Base-by-base conservation (phyloP, 805 yeast genomes). In the Starmerella roubikii region DNA sequence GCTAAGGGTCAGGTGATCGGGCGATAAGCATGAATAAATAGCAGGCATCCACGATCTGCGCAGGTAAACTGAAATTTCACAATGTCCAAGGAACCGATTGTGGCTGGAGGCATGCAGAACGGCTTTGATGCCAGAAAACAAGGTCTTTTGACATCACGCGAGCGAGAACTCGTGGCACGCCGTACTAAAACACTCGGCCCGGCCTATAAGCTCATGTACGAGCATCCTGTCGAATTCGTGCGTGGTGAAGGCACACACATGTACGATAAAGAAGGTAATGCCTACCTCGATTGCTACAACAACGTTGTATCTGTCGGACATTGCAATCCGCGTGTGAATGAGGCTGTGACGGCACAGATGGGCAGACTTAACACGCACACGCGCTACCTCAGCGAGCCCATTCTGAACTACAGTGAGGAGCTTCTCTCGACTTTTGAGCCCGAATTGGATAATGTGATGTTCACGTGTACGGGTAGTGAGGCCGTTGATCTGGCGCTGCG, bases 131-230 rank as follows among this genome's bases (percentile, higher is more conserved):
- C 35, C n/a, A 9, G 35, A n/a, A 16, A 25, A 2, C 18, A 12
- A 12, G 36, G 34, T 10, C 15, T 25, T 3, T 31, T 41, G n/a
- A 19, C 24, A 13, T 21, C 26, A 10, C 28, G 37, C 3, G 45
- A 41, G 31, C 39, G 42, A 16, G 31, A 13, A 3, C 30, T 41
- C 10, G 45, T 41, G 10, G 22, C 19, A 12, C 29, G 35, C 6
- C 32, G 45, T 12, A 22, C 30, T 7, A 23, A 34, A 17, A 30
- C 38, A 16, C 42, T 41, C 4, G 45, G 45, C 21, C 38, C 45
- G 3, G 38, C 45, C n/a, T 41, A 41, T 28, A 38, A 41, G 35
- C 34, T 41, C 24, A 41, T 41, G 45, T 41, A 41, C 27, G 45
- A 41, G n/a, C 45, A 37, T 23, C 45, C 45, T 3, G 32, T 41